A percentile compares a stretch with the other conserved stretches of the same genome.
Conservation (phyloP, 129 eudicot species). For the Ambrosia trifida region DNA sequence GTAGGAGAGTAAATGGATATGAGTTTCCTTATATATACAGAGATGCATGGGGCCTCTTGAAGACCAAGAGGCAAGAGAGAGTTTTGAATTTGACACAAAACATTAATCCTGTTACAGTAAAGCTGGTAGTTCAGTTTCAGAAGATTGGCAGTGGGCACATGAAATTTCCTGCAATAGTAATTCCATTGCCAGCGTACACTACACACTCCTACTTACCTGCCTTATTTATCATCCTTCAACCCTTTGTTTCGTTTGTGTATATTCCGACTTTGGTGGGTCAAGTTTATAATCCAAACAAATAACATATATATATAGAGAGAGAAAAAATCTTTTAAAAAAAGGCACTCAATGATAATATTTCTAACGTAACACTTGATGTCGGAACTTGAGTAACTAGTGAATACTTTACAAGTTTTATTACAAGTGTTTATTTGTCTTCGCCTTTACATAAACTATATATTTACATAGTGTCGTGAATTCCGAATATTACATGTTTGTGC, state of each 20-base stretch:
- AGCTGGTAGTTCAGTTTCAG: constrained; percentile 39
- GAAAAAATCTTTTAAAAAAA: too few relatives aligned
- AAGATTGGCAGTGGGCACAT: constrained; percentile 29
- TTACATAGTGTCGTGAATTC: too few relatives aligned
- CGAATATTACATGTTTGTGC: too few relatives aligned
- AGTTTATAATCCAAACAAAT: too few relatives aligned
- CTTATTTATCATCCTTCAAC: constrained; percentile 19
- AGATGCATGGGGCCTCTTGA: constrained; percentile 12
- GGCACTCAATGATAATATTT: too few relatives aligned
- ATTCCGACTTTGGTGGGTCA: neutral
- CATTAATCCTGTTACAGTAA: constrained; percentile 32
- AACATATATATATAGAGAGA: too few relatives aligned
- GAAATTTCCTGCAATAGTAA: constrained; percentile 39
- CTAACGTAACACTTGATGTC: too few relatives aligned
- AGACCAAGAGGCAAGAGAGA: constrained; percentile 19
- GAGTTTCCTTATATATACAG: neutral
- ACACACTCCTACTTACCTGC: constrained; percentile 21
- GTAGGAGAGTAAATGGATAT: constrained; percentile 22
- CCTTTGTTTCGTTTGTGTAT: neutral
- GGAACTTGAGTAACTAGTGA: too few relatives aligned
- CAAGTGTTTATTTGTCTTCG: too few relatives aligned
- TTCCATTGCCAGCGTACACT: constrained; percentile 16
- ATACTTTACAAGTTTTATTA: too few relatives aligned
- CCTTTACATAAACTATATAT: too few relatives aligned
- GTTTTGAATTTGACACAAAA: constrained; percentile 19